Conservation (phyloP, 1,284 basidiomycete species). For the Athelia sp. region DNA sequence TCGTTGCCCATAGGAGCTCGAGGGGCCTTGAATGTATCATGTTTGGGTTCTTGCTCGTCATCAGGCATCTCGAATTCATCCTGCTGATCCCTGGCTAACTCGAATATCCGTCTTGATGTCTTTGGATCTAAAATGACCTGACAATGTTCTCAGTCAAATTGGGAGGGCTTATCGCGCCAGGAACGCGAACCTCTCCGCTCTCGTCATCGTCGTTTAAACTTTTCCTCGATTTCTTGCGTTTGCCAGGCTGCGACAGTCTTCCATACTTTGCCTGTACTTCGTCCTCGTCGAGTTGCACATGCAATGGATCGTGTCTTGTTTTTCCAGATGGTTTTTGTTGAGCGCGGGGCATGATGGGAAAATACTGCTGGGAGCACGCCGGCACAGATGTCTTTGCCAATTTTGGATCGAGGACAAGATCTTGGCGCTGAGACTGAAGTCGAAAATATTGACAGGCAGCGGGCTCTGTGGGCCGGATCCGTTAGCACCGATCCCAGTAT, state of each 20-base stretch:
- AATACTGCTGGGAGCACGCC: not conserved
- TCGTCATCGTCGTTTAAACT: conserved; percentile 44
- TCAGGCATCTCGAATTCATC: conserved; percentile 72
- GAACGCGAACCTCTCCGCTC: conserved; percentile 48
- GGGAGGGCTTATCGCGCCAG: conserved; percentile 7
- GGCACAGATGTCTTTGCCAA: conserved; percentile 8
- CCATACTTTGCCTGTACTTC: conserved; percentile 75
- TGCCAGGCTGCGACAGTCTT: conserved; percentile 67
- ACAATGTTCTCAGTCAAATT: conserved; percentile 7
- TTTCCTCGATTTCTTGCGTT: conserved; percentile 57
- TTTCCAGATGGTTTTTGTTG: conserved; percentile 48
- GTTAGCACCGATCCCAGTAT: too few species aligned
- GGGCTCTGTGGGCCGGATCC: too few species aligned
- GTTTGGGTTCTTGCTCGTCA: conserved; percentile 37
- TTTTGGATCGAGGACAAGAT: not conserved
- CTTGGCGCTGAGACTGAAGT: not conserved
- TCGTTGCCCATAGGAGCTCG: conserved; percentile 28
- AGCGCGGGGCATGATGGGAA: conserved; percentile 55
- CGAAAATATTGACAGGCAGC: not conserved
- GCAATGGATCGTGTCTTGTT: conserved; percentile 79
- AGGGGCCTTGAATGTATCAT: conserved; percentile 24
- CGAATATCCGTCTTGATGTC: conserved; percentile 86
- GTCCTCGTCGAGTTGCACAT: conserved; percentile 76
- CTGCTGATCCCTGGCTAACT: conserved; percentile 91
- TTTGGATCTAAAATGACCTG: conserved; percentile 81